phyloP scores from a whole-genome alignment of 2,329 filamentous ascomycete genomes.

The Claviceps capensis region DNA sequence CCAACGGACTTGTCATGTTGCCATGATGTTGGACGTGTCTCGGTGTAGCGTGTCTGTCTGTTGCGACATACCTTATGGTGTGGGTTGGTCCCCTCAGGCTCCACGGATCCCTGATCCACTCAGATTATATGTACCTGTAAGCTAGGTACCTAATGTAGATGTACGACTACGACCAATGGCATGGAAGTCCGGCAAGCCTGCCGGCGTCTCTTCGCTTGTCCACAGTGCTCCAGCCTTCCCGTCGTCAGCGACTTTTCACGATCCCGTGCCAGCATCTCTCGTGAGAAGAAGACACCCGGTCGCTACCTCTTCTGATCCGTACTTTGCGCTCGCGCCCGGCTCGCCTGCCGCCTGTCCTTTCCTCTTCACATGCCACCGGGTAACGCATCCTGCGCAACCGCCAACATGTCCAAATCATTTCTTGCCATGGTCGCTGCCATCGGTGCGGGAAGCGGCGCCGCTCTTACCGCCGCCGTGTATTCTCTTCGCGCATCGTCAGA shows the following conservation, averaged over 20 bases:
- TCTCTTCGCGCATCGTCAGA: slow-evolving; percentile 32
- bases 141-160: no score
- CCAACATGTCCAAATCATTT: slow-evolving; percentile 64
- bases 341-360: no score
- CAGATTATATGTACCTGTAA: no score
- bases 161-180: no score
- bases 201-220: no score
- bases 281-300: slow-evolving; percentile 3
- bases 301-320: not conserved
- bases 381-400: slow-evolving; percentile 5
- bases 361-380: slow-evolving; percentile 1
- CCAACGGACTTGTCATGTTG: no score
- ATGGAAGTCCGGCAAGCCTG: no score
- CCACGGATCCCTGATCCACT: no score
- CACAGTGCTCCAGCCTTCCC: not conserved
- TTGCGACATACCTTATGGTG: no score
- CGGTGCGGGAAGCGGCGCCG: slow-evolving; percentile 63
- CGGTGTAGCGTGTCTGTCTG: no score
- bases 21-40: no score
- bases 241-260: not conserved
- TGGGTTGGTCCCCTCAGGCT: no score
- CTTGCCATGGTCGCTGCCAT: slow-evolving; percentile 62
- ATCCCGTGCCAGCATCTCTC: not conserved
- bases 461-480: slow-evolving; percentile 56
- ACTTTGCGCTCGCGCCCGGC: not conserved